phyloP scores from a whole-genome alignment of 306 rosid species.

The Nissolia schottii region DNA sequence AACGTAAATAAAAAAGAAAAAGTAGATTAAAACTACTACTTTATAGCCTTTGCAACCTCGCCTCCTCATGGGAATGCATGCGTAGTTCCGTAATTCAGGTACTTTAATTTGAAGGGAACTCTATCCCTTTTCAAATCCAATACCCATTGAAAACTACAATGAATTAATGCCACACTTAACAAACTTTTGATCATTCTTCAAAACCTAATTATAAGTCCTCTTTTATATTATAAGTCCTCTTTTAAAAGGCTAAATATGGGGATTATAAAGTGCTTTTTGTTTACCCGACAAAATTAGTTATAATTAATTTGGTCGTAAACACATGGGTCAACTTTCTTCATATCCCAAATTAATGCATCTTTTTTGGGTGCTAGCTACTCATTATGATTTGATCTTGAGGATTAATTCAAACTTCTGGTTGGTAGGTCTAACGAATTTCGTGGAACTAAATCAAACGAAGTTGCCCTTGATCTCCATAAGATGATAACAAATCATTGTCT shows the following conservation, averaged over 20 bases:
- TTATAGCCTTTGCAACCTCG: not conserved
- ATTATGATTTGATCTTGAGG: not conserved
- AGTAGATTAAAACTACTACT: not conserved
- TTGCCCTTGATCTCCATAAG: slow-evolving; percentile 14
- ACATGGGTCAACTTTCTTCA: slow-evolving; percentile 35
- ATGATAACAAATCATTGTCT: slow-evolving; percentile 19
- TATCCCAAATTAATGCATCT: slow-evolving; percentile 26
- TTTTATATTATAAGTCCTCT: too few species aligned
- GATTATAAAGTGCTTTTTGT: slow-evolving; percentile 19
- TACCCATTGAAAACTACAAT: slow-evolving; percentile 5
- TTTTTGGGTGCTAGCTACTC: slow-evolving; percentile 27
- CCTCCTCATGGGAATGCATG: slow-evolving; percentile 31
- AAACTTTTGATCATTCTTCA: slow-evolving; percentile 25
- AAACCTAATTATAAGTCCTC: slow-evolving; percentile 20
- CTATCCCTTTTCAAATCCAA: slow-evolving; percentile 16
- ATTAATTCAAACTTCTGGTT: slow-evolving; percentile 9
- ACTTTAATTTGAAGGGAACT: slow-evolving; percentile 34
- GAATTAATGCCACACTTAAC: slow-evolving; percentile 35
- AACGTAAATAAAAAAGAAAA: too few species aligned
- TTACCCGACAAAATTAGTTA: slow-evolving; percentile 7
- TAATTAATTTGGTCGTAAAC: slow-evolving; percentile 33
- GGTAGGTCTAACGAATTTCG: slow-evolving; percentile 35
- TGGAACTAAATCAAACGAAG: slow-evolving; percentile 26
- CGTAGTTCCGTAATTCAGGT: slow-evolving; percentile 29
- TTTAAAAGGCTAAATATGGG: slow-evolving; percentile 1